Evolutionary conservation across 2,329 filamentous ascomycete species (phyloP).

Genomic region (Aspergillus sp.): DNA sequence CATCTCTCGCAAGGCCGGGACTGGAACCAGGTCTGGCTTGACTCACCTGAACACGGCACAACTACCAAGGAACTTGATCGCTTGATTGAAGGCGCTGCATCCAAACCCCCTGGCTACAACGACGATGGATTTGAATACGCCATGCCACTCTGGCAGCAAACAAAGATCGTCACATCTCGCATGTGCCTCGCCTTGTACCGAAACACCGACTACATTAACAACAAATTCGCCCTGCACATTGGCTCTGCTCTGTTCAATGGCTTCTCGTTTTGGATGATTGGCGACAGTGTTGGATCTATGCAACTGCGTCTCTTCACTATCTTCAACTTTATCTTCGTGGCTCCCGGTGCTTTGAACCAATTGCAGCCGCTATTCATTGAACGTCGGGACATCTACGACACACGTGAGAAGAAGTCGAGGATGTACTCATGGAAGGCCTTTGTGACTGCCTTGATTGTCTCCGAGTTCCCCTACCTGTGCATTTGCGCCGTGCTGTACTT

Average conservation of each 20-base stretch:
- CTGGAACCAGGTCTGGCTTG: slow-evolving; percentile 69
- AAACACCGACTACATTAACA: slow-evolving; percentile 63
- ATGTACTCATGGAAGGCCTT: slow-evolving; percentile 76
- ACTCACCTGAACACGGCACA: slow-evolving; percentile 54
- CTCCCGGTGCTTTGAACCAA: slow-evolving; percentile 38
- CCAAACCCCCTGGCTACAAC: slow-evolving; percentile 40
- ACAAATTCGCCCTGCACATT: slow-evolving; percentile 57
- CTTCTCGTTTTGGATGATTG: slow-evolving; percentile 64
- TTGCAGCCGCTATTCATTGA: slow-evolving; percentile 68
- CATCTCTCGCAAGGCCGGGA: slow-evolving; percentile 50
- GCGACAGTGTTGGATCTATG: slow-evolving; percentile 59
- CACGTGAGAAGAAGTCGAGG: slow-evolving; percentile 62
- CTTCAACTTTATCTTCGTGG: slow-evolving; percentile 58
- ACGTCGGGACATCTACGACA: slow-evolving; percentile 61
- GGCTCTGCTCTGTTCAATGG: slow-evolving; percentile 45
- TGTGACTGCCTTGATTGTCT: slow-evolving; percentile 62
- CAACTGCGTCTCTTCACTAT: slow-evolving; percentile 68
- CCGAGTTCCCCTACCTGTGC: slow-evolving; percentile 64
- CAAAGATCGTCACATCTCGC: slow-evolving; percentile 59
- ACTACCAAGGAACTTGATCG: slow-evolving; percentile 60
- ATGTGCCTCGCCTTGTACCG: slow-evolving; percentile 63
- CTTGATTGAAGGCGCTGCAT: slow-evolving; percentile 49
- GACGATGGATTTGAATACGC: slow-evolving; percentile 57
- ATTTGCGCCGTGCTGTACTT: slow-evolving; percentile 63
- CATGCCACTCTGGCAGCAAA: slow-evolving; percentile 59